These are phyloP conservation scores for Aspergillus sp. DNA, from an alignment of 2,329 filamentous ascomycete genomes.

Conservation along the genomic window DNA sequence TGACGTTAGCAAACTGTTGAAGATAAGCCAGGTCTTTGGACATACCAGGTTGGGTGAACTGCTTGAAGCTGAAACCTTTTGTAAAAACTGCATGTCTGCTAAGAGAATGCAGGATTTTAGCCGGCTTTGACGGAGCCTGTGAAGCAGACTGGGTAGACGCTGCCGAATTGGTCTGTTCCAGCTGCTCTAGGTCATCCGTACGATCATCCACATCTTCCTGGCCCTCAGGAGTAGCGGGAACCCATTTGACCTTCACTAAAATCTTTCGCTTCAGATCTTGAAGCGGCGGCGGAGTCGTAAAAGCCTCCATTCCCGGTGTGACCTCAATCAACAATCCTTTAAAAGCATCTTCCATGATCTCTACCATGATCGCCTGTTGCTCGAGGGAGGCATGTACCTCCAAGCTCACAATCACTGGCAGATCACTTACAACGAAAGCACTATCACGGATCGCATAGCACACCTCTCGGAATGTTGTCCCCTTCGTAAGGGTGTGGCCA, in stretches of 20 bases:
- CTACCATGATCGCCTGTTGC: slow-evolving; percentile 89
- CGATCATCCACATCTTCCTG: slow-evolving; percentile 23
- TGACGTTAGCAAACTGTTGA: slow-evolving; percentile 3
- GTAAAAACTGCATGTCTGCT: slow-evolving; percentile 81
- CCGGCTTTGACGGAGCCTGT: slow-evolving; percentile 45
- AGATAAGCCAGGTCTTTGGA: neutral
- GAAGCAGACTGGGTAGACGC: slow-evolving; percentile 16
- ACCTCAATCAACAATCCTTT: slow-evolving; percentile 68
- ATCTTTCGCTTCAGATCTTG: slow-evolving; percentile 76
- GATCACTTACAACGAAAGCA: slow-evolving; percentile 71
- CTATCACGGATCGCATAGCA: slow-evolving; percentile 76
- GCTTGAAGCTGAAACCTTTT: slow-evolving; percentile 76
- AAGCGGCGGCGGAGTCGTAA: slow-evolving; percentile 62
- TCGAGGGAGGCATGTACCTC: slow-evolving; percentile 82
- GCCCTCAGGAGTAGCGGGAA: slow-evolving; percentile 46
- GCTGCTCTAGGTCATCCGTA: slow-evolving; percentile 14
- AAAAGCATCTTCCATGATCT: slow-evolving; percentile 92
- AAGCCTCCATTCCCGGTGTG: slow-evolving; percentile 57
- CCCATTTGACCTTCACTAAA: slow-evolving; percentile 75
- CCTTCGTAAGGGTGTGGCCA: slow-evolving; percentile 80
- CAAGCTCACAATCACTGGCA: slow-evolving; percentile 87
- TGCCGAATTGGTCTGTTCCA: neutral
- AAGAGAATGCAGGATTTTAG: slow-evolving; percentile 70
- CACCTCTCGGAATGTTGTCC: slow-evolving; percentile 84
- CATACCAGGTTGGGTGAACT: slow-evolving; percentile 66